phyloP scores from a whole-genome alignment of 2,329 filamentous ascomycete species.

The Clonostachys rhizophaga region DNA sequence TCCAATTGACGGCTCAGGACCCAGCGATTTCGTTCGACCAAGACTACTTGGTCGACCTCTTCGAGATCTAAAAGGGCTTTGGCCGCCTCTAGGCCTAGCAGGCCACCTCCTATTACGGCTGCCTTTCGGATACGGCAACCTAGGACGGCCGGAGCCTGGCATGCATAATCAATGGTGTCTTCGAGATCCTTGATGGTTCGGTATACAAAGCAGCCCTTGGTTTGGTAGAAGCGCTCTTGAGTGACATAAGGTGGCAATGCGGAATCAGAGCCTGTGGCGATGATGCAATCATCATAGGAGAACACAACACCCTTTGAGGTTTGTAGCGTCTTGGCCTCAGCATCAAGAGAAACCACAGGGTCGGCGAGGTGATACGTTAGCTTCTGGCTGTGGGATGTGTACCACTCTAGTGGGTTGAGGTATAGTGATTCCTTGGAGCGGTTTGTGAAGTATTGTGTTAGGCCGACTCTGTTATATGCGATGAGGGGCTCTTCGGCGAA shows the following conservation, averaged over 20 bases:
- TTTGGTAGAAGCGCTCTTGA: slow-evolving; percentile 63
- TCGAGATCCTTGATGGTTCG: slow-evolving; percentile 71
- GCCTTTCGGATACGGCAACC: slow-evolving; percentile 36
- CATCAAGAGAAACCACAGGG: slow-evolving; percentile 41
- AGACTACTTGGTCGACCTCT: slow-evolving; percentile 66
- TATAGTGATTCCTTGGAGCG: slow-evolving; percentile 81
- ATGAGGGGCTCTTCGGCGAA: slow-evolving; percentile 85
- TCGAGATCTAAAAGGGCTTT: slow-evolving; percentile 88
- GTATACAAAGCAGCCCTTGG: slow-evolving; percentile 84
- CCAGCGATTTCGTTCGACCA: slow-evolving; percentile 81
- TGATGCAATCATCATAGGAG: slow-evolving; percentile 73
- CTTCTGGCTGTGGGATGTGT: neutral
- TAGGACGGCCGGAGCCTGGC: slow-evolving; percentile 24
- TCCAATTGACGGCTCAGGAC: slow-evolving; percentile 81
- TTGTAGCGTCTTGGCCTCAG: slow-evolving; percentile 59
- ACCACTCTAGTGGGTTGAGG: slow-evolving; percentile 77
- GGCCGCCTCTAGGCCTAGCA: slow-evolving; percentile 82
- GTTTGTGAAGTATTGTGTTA: slow-evolving; percentile 87
- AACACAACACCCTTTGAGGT: slow-evolving; percentile 59
- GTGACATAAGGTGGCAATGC: neutral
- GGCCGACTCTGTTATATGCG: slow-evolving; percentile 86
- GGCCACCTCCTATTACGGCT: slow-evolving; percentile 78
- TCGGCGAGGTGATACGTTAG: neutral
- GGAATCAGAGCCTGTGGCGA: slow-evolving; percentile 84
- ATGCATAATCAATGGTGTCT: slow-evolving; percentile 25